phyloP scores from a whole-genome alignment of 192 early-diverging fungal genomes.

The Coemansia sp. region DNA sequence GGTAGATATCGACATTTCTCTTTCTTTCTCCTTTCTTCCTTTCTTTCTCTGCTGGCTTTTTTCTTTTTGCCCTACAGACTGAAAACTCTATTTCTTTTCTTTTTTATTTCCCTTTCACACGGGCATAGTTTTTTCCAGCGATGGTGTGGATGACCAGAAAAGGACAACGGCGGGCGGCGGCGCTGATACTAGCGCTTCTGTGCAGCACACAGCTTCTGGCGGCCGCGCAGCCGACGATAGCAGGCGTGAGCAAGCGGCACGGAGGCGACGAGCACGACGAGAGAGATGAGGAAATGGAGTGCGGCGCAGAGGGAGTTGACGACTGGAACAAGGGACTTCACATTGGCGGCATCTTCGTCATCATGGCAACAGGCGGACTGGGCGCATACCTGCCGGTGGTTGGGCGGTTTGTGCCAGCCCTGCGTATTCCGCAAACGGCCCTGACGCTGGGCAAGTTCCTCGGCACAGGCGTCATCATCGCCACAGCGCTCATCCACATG shows the following conservation, averaged over 20 bases:
- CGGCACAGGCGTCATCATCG: constrained; percentile 74
- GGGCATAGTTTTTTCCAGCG: no score
- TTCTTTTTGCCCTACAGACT: no score
- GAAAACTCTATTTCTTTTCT: no score
- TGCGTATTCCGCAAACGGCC: constrained; percentile 37
- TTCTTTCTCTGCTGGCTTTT: neutral
- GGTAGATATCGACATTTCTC: neutral
- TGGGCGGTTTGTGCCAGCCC: constrained; percentile 34
- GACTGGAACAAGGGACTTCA: constrained; percentile 54
- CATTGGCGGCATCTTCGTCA: constrained; percentile 60
- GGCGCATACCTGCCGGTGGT: constrained; percentile 60
- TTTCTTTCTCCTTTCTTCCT: constrained; percentile 1
- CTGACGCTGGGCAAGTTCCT: constrained; percentile 60
- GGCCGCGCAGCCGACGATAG: neutral
- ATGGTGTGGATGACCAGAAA: no score
- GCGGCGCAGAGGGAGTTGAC: constrained; percentile 30
- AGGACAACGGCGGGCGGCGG: no score
- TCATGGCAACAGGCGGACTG: constrained; percentile 55
- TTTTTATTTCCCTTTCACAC: no score
- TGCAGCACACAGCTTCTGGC: constrained; percentile 3
- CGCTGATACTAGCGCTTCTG: neutral
- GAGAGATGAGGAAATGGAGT: constrained; percentile 20
- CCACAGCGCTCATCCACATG: constrained; percentile 81
- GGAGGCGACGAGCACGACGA: constrained; percentile 16
- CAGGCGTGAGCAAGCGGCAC: constrained; percentile 18